phyloP scores from a whole-genome alignment of 2,329 filamentous ascomycete genomes.

The Aspergillus sp. region DNA sequence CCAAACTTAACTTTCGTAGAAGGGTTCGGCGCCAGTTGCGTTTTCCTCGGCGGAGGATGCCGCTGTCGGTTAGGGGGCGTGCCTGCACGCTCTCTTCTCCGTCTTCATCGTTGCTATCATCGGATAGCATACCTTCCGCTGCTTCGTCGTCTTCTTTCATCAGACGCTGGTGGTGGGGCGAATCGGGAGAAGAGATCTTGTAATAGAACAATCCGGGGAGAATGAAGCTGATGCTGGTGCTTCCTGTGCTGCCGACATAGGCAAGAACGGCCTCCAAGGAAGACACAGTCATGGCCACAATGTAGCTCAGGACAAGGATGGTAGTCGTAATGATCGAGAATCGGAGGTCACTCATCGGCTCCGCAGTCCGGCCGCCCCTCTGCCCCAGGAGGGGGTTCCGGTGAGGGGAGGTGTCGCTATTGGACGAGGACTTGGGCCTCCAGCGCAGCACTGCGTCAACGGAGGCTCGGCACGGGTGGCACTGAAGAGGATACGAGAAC shows the following conservation, averaged over 20 bases:
- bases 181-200: conserved; percentile 91
- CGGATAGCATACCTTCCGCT: conserved; percentile 55
- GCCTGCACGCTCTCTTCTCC: conserved; percentile 41
- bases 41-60: conserved; percentile 61
- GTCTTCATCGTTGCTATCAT: conserved; percentile 33
- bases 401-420: conserved; percentile 47
- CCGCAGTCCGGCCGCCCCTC: conserved; percentile 48
- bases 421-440: conserved; percentile 60
- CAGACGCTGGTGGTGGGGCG: conserved; percentile 79
- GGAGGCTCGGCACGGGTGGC: conserved; percentile 94
- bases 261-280: conserved; percentile 89
- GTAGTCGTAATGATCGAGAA: conserved; percentile 87
- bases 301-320: conserved; percentile 82
- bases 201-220: conserved; percentile 96
- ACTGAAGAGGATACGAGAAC: conserved; percentile 93
- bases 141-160: conserved; percentile 86
- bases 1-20: conserved; percentile 72
- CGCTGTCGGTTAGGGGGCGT: conserved; percentile 56
- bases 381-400: conserved; percentile 46
- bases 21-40: conserved; percentile 65
- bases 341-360: conserved; percentile 77
- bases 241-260: conserved; percentile 92
- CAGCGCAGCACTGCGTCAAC: conserved; percentile 92
- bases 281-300: conserved; percentile 85
- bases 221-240: conserved; percentile 95